Conservation (phyloP, 2,329 filamentous ascomycete species). For the Cladophialophora exuberans region DNA sequence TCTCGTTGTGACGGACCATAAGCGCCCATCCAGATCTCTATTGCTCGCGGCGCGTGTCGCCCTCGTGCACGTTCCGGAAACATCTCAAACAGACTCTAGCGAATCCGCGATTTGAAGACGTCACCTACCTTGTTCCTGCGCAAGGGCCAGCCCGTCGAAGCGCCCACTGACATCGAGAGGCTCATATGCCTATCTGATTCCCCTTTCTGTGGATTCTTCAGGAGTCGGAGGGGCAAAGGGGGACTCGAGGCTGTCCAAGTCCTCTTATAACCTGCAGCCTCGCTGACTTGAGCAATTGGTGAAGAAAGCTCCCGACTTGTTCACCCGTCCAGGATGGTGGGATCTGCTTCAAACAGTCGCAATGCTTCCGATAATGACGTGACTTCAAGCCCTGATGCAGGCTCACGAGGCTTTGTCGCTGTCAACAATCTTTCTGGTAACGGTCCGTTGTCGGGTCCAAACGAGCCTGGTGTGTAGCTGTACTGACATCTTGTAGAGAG, state of each 20-base stretch:
- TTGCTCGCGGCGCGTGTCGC: conserved; percentile 11
- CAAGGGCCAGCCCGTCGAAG: conserved; percentile 18
- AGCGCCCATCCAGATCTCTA: conserved; percentile 14
- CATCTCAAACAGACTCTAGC: background rate
- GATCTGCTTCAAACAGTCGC: conserved; percentile 3
- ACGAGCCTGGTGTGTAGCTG: background rate
- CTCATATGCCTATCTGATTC: conserved; percentile 13
- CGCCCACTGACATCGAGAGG: conserved; percentile 19
- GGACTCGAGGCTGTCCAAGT: background rate
- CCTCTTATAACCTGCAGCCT: conserved; percentile 13
- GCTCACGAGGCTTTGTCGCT: conserved; percentile 24
- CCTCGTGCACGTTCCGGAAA: background rate
- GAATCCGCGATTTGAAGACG: conserved; percentile 10
- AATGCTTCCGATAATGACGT: conserved; percentile 11
- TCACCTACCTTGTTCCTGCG: conserved; percentile 7
- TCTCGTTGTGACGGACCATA: conserved; percentile 17
- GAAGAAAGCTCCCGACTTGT: background rate
- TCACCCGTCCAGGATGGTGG: background rate
- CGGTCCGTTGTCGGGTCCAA: conserved; percentile 11
- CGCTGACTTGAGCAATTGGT: conserved; percentile 6
- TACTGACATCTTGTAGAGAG: conserved; percentile 19
- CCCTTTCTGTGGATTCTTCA: conserved; percentile 9
- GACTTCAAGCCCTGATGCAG: conserved; percentile 17
- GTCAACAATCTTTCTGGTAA: conserved; percentile 21
- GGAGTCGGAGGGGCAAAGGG: conserved; percentile 8